Conservation (phyloP, 2,329 filamentous ascomycete genomes). For the Botrytis aclada region DNA sequence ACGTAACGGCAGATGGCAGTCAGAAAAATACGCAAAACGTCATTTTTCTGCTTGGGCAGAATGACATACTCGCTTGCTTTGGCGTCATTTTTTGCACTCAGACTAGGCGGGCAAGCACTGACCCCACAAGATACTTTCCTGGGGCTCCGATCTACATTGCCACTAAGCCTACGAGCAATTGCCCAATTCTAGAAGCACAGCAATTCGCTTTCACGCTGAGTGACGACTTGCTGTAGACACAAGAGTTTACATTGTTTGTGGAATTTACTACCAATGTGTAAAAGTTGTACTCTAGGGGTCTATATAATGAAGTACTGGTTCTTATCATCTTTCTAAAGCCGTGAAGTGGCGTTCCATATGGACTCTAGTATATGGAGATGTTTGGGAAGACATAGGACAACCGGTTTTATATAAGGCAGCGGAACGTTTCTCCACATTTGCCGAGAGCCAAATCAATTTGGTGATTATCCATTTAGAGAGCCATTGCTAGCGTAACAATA, state of each 20-base stretch:
- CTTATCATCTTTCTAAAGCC: not conserved
- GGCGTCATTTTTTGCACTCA: not conserved
- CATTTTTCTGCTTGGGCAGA: not conserved
- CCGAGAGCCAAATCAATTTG: not conserved
- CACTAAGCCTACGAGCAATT: not conserved
- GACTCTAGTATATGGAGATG: no score
- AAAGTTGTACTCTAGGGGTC: not conserved
- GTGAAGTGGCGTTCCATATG: no score
- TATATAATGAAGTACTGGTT: not conserved
- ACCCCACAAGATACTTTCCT: not conserved
- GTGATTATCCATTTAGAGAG: no score
- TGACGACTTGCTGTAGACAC: not conserved
- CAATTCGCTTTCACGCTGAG: no score
- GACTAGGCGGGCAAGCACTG: not conserved
- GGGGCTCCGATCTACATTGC: not conserved
- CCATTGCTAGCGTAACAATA: not conserved
- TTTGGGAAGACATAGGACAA: no score
- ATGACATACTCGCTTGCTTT: not conserved
- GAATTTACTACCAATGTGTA: not conserved
- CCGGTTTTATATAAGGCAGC: not conserved
- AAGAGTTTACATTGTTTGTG: not conserved
- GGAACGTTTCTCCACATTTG: not conserved
- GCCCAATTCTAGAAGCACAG: not conserved
- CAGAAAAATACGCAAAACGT: not conserved
- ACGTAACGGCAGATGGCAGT: not conserved